Evolutionary conservation across 2,329 filamentous ascomycete genomes (phyloP).

Genomic region (Verticillium longisporum): DNA sequence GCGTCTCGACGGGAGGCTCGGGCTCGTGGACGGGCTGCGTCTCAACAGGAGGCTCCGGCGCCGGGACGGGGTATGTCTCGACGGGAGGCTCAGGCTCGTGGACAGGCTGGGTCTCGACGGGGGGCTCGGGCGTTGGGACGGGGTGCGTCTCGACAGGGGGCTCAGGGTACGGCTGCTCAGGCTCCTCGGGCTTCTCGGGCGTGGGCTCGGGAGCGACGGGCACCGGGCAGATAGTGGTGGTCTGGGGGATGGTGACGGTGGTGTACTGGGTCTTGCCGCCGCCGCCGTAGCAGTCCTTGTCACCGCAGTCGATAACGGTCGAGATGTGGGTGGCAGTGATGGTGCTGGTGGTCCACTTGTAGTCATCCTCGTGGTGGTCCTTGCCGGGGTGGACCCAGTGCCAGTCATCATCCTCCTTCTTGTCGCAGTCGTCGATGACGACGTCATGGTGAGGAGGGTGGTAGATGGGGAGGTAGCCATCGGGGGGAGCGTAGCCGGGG

Average conservation of each 20-base stretch:
- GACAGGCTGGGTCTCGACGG: background rate
- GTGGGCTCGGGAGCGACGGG: constrained; percentile 16
- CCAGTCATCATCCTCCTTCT: constrained; percentile 21
- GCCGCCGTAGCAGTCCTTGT: constrained; percentile 29
- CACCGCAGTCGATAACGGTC: constrained; percentile 31
- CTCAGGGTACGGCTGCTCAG: background rate
- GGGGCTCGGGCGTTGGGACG: background rate
- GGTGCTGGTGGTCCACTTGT: constrained; percentile 34
- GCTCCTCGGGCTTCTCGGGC: constrained; percentile 21
- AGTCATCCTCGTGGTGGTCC: constrained; percentile 10
- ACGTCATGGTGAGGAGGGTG: constrained; percentile 28
- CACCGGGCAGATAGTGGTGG: constrained; percentile 38
- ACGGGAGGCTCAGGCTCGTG: background rate
- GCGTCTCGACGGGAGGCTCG: constrained; percentile 1
- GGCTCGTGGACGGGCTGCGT: background rate
- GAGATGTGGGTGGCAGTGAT: constrained; percentile 28
- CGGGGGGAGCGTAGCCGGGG: constrained; percentile 16
- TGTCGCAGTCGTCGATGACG: constrained; percentile 28
- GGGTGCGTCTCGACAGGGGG: background rate
- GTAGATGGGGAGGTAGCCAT: constrained; percentile 22
- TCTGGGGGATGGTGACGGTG: constrained; percentile 29
- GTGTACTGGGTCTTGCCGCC: constrained; percentile 23
- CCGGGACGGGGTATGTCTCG: background rate
- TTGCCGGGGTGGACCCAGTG: constrained; percentile 27
- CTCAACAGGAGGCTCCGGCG: background rate